These are phyloP conservation scores for Pilatotrama ljubarskyi DNA, from an alignment of 768 basidiomycete genomes.

Conservation along the genomic window DNA sequence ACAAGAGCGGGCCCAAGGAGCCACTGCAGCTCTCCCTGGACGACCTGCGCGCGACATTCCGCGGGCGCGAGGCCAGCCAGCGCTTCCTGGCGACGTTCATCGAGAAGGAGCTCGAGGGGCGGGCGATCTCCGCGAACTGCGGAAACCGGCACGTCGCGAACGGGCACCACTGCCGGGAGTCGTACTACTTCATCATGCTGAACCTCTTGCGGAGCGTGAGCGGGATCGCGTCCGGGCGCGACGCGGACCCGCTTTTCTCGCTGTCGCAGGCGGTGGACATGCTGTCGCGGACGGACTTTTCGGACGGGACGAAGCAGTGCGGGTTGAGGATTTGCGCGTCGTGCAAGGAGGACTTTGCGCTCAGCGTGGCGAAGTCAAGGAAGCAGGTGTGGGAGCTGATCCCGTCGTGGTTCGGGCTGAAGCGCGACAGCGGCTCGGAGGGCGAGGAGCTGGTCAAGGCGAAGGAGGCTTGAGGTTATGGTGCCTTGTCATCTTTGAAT, in stretches of 20 bases:
- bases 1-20: slow-evolving; percentile 5
- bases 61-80: slow-evolving; percentile 67
- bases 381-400: slow-evolving; percentile 63
- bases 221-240: slow-evolving; percentile 69
- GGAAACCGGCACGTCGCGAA: slow-evolving; percentile 39
- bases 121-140: slow-evolving; percentile 51
- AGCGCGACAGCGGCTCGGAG: not conserved
- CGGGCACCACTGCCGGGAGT: slow-evolving; percentile 55
- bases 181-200: slow-evolving; percentile 75
- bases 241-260: slow-evolving; percentile 73
- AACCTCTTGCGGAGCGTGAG: slow-evolving; percentile 70
- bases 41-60: slow-evolving; percentile 45
- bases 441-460: not conserved
- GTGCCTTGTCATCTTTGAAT: not conserved
- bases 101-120: slow-evolving; percentile 50
- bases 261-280: slow-evolving; percentile 69
- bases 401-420: slow-evolving; percentile 65
- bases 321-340: slow-evolving; percentile 54
- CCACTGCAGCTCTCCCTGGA: slow-evolving; percentile 37
- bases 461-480: not conserved
- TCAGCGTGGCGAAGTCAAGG: slow-evolving; percentile 44
- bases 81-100: slow-evolving; percentile 63
- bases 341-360: slow-evolving; percentile 51
- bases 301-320: slow-evolving; percentile 55
- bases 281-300: slow-evolving; percentile 70